Conservation (phyloP, 208 protist genomes). For the Acanthamoeba sp. region DNA sequence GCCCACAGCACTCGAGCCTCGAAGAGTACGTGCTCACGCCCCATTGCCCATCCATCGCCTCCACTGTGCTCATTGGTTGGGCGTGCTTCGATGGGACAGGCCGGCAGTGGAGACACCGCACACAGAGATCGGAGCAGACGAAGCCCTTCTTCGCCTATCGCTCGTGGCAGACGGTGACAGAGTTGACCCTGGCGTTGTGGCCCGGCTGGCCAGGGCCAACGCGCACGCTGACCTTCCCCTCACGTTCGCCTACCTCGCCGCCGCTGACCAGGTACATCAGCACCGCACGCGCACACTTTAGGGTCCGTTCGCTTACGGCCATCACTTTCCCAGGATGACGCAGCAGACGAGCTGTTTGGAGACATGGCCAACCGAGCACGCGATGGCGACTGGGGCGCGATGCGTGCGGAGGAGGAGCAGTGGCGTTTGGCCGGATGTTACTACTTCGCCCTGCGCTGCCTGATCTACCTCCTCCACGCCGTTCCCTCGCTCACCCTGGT, state of each 20-base stretch:
- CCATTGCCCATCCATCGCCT: no score
- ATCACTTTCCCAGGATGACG: neutral
- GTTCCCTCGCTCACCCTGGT: neutral
- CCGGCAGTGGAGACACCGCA: neutral
- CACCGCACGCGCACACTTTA: no score
- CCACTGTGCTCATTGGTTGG: neutral
- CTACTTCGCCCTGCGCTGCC: neutral
- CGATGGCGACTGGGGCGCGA: slow-evolving; percentile 1
- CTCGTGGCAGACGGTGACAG: neutral
- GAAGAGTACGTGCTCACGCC: neutral
- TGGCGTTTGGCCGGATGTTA: neutral
- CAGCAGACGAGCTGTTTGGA: neutral
- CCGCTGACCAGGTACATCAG: neutral
- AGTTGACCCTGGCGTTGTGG: neutral
- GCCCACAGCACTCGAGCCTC: neutral
- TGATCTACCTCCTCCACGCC: neutral
- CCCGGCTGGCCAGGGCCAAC: neutral
- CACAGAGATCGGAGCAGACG: neutral
- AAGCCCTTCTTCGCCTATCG: neutral
- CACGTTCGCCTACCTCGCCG: slow-evolving; percentile 1
- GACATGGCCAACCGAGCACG: neutral
- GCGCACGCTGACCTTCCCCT: neutral
- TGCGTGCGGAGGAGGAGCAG: neutral
- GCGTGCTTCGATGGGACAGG: neutral
- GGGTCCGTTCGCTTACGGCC: neutral